Conservation (phyloP, 805 yeast species). For the Ogataea degrootiae region DNA sequence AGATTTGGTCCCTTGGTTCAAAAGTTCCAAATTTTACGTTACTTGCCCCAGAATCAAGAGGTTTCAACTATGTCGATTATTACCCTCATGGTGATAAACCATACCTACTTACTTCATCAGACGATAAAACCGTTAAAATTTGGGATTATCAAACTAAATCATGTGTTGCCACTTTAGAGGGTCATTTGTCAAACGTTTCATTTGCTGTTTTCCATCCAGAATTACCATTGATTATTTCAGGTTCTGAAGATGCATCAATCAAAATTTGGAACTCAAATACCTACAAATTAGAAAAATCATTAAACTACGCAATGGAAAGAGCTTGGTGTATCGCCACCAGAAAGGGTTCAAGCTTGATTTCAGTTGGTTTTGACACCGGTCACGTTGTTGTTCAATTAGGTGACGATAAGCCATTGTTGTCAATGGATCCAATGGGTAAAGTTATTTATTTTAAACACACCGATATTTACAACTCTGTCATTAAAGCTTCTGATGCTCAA, state of each 20-base stretch:
- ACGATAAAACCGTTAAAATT: slow-evolving; percentile 80
- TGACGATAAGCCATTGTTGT: slow-evolving; percentile 87
- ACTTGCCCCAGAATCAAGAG: slow-evolving; percentile 85
- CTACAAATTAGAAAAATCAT: slow-evolving; percentile 86
- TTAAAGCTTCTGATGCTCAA: slow-evolving; percentile 60
- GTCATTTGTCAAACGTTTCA: slow-evolving; percentile 90
- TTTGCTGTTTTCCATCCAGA: slow-evolving; percentile 99
- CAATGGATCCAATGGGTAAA: slow-evolving; percentile 92
- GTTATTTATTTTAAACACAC: slow-evolving; percentile 87
- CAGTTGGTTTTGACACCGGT: slow-evolving; percentile 95
- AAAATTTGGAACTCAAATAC: slow-evolving; percentile 95
- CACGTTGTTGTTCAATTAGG: slow-evolving; percentile 85
- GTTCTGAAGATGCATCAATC: slow-evolving; percentile 93
- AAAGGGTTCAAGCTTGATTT: slow-evolving; percentile 70
- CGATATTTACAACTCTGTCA: slow-evolving; percentile 79
- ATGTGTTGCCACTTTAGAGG: slow-evolving; percentile 89
- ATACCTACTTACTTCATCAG: slow-evolving; percentile 85
- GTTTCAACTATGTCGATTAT: slow-evolving; percentile 94
- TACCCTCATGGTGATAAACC: slow-evolving; percentile 98
- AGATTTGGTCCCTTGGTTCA: slow-evolving; percentile 93
- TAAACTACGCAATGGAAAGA: slow-evolving; percentile 89
- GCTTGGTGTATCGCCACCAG: slow-evolving; percentile 91
- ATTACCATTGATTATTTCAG: slow-evolving; percentile 88
- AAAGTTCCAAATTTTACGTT: slow-evolving; percentile 86
- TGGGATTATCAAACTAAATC: slow-evolving; percentile 99